Evolutionary conservation across 164 flowering plant genomes (phyloP).

Genomic region (Euptelea pleiosperma): DNA sequence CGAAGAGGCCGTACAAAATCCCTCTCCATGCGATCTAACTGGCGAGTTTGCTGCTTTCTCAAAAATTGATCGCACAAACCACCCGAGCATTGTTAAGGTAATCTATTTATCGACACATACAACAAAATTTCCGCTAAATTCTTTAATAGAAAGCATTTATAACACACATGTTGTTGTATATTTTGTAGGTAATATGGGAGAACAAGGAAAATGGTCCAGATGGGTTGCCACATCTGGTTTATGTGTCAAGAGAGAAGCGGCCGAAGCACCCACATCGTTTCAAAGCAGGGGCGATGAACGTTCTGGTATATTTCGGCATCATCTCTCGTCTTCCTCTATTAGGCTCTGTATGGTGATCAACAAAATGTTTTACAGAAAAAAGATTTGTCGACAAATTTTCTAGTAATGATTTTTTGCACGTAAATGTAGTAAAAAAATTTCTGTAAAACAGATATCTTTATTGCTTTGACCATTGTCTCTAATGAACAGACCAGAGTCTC

Average conservation of each 20-base stretch:
- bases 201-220: constrained; percentile 34
- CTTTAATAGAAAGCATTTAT: too few species aligned
- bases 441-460: too few species aligned
- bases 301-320: constrained; percentile 37
- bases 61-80: constrained; percentile 29
- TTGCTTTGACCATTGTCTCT: not conserved
- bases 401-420: too few species aligned
- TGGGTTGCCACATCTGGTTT: constrained; percentile 50
- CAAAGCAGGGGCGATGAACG: constrained; percentile 84
- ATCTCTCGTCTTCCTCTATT: not conserved
- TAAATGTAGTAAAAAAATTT: too few species aligned
- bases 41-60: constrained; percentile 36
- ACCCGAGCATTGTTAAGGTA: constrained; percentile 55
- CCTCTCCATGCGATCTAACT: not conserved
- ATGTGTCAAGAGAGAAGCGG: constrained; percentile 62
- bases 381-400: too few species aligned
- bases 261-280: constrained; percentile 51
- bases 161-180: not conserved
- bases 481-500: constrained; percentile 51
- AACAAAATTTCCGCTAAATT: too few species aligned
- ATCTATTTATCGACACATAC: too few species aligned
- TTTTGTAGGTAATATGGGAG: constrained; percentile 44
- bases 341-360: too few species aligned
- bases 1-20: constrained; percentile 24
- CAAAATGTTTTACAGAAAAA: too few species aligned